phyloP scores from a whole-genome alignment of 1,284 basidiomycete genomes.

The Agaricales sp. region DNA sequence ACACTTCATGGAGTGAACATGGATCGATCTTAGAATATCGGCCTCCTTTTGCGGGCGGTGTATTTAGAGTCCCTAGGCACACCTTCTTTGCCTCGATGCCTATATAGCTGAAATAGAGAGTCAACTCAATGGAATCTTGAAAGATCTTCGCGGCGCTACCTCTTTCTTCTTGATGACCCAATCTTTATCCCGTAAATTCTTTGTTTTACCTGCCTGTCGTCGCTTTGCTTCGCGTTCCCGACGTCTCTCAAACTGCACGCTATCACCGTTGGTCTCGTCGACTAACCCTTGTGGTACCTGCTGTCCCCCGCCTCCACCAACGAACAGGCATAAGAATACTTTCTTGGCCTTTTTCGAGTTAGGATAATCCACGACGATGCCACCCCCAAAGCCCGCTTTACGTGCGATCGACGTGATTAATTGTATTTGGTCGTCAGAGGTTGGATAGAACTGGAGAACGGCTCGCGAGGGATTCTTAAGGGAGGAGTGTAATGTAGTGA shows the following conservation, averaged over 20 bases:
- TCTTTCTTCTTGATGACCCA: conserved; percentile 85
- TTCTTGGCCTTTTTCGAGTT: conserved; percentile 93
- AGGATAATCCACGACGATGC: conserved; percentile 94
- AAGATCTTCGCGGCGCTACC: conserved; percentile 23
- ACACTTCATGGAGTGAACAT: too few relatives aligned
- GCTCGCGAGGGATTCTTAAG: conserved; percentile 90
- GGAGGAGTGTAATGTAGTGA: conserved; percentile 91
- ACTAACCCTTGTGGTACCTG: conserved; percentile 68
- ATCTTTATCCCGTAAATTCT: conserved; percentile 55
- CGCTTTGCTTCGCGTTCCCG: conserved; percentile 48
- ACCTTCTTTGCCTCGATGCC: conserved; percentile 70
- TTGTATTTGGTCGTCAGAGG: conserved; percentile 90
- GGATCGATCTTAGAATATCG: conserved; percentile 41
- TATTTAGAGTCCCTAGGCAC: conserved; percentile 77
- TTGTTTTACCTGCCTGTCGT: conserved; percentile 52
- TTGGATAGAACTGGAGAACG: conserved; percentile 93
- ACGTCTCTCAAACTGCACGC: conserved; percentile 58
- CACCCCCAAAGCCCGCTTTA: conserved; percentile 93
- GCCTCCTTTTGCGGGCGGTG: conserved; percentile 66
- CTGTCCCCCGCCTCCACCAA: conserved; percentile 64
- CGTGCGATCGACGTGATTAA: conserved; percentile 93
- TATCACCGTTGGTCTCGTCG: conserved; percentile 48
- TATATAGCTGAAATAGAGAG: conserved; percentile 48
- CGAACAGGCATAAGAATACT: conserved; percentile 84
- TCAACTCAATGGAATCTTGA: conserved; percentile 6